These are phyloP conservation scores for Bacidia gigantensis DNA, from an alignment of 495 filamentous ascomycete genomes.

Conservation along the genomic window DNA sequence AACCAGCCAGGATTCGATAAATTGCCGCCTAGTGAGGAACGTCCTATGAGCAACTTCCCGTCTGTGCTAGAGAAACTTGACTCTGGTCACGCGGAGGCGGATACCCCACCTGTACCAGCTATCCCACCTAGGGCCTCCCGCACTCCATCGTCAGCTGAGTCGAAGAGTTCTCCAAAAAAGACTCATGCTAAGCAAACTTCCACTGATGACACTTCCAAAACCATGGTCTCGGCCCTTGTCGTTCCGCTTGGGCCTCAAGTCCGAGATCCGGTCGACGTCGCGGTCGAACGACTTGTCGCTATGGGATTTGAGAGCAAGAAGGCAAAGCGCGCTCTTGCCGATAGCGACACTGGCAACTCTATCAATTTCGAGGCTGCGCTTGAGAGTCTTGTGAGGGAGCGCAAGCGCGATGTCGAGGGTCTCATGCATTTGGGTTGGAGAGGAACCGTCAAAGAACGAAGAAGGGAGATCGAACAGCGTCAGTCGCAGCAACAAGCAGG, in stretches of 20 bases:
- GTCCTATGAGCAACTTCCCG: conserved; percentile 34
- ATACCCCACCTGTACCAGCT: conserved; percentile 4
- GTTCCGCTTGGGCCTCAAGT: conserved; percentile 28
- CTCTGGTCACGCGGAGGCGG: neutral
- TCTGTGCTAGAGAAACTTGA: conserved; percentile 24
- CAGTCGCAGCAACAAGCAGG: neutral
- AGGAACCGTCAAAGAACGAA: conserved; percentile 2
- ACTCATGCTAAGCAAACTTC: conserved; percentile 13
- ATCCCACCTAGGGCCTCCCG: neutral
- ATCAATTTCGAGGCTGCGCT: conserved; percentile 35
- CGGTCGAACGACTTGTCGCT: conserved; percentile 34
- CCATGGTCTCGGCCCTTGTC: conserved; percentile 13
- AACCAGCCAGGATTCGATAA: conserved; percentile 22
- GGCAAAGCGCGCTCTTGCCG: conserved; percentile 38
- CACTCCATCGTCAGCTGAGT: neutral
- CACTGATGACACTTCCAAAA: conserved; percentile 16
- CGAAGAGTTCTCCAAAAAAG: conserved; percentile 5
- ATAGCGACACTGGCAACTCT: conserved; percentile 38
- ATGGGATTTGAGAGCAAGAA: conserved; percentile 36
- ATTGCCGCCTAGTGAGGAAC: conserved; percentile 27
- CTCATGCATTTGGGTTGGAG: conserved; percentile 18
- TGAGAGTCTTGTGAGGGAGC: conserved; percentile 29
- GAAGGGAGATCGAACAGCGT: neutral
- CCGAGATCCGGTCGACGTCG: conserved; percentile 38
- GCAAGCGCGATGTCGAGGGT: conserved; percentile 24